These are phyloP conservation scores for Pholiota microspora DNA, from an alignment of 768 basidiomycete species.

Conservation along the genomic window DNA sequence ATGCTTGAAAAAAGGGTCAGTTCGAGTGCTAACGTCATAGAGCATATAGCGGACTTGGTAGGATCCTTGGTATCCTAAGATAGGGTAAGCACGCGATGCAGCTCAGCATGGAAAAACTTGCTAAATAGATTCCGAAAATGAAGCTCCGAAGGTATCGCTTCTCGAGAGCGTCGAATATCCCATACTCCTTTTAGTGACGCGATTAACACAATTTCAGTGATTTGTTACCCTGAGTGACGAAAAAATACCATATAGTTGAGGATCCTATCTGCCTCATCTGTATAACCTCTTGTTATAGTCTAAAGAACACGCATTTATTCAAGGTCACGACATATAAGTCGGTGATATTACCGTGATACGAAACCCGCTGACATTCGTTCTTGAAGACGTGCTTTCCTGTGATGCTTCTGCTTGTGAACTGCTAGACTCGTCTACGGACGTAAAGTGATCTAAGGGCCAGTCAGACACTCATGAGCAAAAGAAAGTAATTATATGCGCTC, in stretches of 20 bases:
- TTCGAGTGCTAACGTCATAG: no score
- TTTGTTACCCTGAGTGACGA: not conserved
- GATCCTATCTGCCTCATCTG: conserved; percentile 80
- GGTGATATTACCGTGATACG: conserved; percentile 55
- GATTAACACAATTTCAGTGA: no score
- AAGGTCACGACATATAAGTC: not conserved
- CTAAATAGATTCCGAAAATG: conserved; percentile 83
- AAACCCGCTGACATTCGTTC: conserved; percentile 55
- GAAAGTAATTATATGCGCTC: not conserved
- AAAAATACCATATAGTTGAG: conserved; percentile 65
- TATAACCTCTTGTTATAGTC: conserved; percentile 73
- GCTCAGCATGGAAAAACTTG: conserved; percentile 30
- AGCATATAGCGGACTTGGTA: conserved; percentile 58
- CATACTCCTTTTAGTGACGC: conserved; percentile 59
- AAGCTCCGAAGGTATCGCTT: conserved; percentile 84
- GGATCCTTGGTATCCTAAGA: conserved; percentile 80
- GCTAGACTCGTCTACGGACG: conserved; percentile 43
- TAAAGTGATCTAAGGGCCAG: conserved; percentile 49
- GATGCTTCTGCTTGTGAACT: conserved; percentile 24
- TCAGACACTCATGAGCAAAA: conserved; percentile 1
- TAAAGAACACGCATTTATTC: conserved; percentile 11
- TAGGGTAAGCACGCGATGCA: not conserved
- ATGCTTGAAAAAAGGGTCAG: no score
- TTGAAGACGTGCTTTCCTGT: conserved; percentile 30
- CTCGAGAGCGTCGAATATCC: conserved; percentile 84